Evolutionary conservation across 192 early-diverging fungal species (phyloP).

Genomic region (Thamnidium elegans): DNA sequence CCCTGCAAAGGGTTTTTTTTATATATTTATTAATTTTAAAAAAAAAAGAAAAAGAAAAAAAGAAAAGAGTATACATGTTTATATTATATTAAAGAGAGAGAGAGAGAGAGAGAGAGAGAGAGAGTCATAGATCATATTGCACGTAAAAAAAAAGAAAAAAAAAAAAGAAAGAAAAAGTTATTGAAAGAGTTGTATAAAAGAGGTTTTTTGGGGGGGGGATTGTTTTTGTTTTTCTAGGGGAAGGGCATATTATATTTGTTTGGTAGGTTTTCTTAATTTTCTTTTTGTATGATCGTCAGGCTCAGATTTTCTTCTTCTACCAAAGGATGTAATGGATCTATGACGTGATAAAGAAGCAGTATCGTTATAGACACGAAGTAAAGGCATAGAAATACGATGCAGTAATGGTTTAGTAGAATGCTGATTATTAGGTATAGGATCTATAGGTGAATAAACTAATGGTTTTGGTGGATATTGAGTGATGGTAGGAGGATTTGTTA

Average conservation of each 20-base stretch:
- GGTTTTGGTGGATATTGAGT: conserved; percentile 30
- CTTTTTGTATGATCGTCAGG: not conserved
- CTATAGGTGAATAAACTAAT: conserved; percentile 27
- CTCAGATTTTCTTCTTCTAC: conserved; percentile 1
- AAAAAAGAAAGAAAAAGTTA: not conserved
- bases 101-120: not conserved
- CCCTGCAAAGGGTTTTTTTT: conserved; percentile 2
- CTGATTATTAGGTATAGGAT: conserved; percentile 2
- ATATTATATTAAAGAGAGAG: not conserved
- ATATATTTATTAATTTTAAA: not conserved
- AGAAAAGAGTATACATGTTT: not conserved
- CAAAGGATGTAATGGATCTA: too few relatives aligned
- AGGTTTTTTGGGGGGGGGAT: too few relatives aligned
- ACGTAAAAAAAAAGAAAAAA: not conserved
- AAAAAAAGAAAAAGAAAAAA: not conserved
- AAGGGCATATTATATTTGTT: not conserved
- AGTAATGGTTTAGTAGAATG: not conserved
- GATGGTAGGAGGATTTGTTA: conserved; percentile 18
- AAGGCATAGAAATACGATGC: conserved; percentile 21
- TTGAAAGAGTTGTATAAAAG: too few relatives aligned
- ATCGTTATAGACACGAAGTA: not conserved
- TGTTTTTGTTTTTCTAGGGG: not conserved
- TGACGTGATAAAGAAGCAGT: too few relatives aligned
- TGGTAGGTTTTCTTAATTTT: conserved; percentile 5
- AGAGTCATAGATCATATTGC: too few relatives aligned